Evolutionary conservation across 139 green algal genomes (phyloP), one percentile per base, ranked within the genome.

Genomic region (Chlamydomonas sp.): DNA sequence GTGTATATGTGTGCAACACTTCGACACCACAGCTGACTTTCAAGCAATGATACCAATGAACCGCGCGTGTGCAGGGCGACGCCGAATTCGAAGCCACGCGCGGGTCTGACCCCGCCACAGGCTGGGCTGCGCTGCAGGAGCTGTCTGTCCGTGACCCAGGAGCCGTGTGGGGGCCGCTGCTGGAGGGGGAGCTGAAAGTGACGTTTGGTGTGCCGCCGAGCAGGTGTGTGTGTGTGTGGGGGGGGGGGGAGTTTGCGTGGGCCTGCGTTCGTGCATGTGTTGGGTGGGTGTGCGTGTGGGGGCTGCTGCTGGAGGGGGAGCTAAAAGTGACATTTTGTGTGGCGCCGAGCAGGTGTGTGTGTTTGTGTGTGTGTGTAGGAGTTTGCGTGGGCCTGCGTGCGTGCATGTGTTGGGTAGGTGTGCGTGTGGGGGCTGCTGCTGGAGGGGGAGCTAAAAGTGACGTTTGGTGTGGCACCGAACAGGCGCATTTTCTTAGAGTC

Each of bases 151-250:
- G 26, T 30, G 54, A 64, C 54, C 54, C 54, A 20, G 54, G 34
- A 26, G 8, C 16, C 10, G 22, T 64, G 8, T 64, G 54, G 54
- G 54, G 54, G 6, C 20, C 10, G 30, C 54, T 64, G 22, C 54
- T 64, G 10, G 34, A 8, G 34, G 54, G 34, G 54, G 54, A 64
- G 54, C 16, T 64, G 54, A 64, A 33, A 20, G 8, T 64, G 54
- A 22, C 54, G 24, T 64, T 30, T 30, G 24, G 6, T 33, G 8
- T 10, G 34, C 22, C 54, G 54, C 54, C 54, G 6, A 8, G 34
- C 54, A 64, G 54, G 54, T 64, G 13, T 26, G 43, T 54, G 43
- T n/a, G n/a, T n/a, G n/a, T n/a, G n/a, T n/a, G n/a, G n/a, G n/a
- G n/a, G n/a, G n/a, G n/a, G n/a, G n/a, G n/a, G n/a, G n/a, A n/a